phyloP scores from a whole-genome alignment of 2,329 filamentous ascomycete species.

The Pseudogymnoascus sp. region DNA sequence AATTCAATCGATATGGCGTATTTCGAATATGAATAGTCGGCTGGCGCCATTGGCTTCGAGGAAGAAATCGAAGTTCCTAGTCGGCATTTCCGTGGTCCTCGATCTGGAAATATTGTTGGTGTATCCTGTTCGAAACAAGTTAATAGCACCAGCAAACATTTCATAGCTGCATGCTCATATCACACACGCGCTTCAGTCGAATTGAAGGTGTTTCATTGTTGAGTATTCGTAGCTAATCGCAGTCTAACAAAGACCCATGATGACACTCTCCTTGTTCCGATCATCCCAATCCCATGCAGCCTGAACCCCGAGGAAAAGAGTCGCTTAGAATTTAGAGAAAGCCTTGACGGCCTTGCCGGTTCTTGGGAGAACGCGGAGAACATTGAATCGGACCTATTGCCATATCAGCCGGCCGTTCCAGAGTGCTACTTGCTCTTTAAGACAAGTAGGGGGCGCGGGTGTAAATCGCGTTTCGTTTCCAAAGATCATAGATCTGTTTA shows the following conservation, averaged over 20 bases:
- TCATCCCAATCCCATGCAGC: conserved; percentile 29
- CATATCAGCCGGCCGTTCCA: conserved; percentile 14
- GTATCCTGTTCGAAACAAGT: conserved; percentile 4
- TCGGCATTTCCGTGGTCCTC: not conserved
- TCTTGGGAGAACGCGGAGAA: conserved; percentile 94
- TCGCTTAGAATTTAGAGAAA: conserved; percentile 93
- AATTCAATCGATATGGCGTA: not conserved
- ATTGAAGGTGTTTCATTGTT: conserved; percentile 9
- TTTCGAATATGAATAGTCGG: not conserved
- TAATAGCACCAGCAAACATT: conserved; percentile 1
- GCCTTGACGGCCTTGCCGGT: conserved; percentile 96
- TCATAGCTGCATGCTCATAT: conserved; percentile 8
- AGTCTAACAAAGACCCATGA: conserved; percentile 15
- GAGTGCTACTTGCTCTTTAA: conserved; percentile 5
- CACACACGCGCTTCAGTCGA: conserved; percentile 2
- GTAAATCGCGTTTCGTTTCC: conserved; percentile 11
- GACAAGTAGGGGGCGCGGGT: conserved; percentile 9
- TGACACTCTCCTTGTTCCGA: conserved; percentile 26
- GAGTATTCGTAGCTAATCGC: conserved; percentile 7
- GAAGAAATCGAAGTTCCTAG: not conserved
- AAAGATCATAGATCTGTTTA: conserved; percentile 9
- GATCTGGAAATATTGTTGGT: not conserved
- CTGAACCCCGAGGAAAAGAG: conserved; percentile 23
- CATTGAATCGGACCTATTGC: conserved; percentile 91
- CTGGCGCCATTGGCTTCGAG: not conserved